Conservation (phyloP, 2,329 filamentous ascomycete genomes). For the Sarocladiaceae sp. region DNA sequence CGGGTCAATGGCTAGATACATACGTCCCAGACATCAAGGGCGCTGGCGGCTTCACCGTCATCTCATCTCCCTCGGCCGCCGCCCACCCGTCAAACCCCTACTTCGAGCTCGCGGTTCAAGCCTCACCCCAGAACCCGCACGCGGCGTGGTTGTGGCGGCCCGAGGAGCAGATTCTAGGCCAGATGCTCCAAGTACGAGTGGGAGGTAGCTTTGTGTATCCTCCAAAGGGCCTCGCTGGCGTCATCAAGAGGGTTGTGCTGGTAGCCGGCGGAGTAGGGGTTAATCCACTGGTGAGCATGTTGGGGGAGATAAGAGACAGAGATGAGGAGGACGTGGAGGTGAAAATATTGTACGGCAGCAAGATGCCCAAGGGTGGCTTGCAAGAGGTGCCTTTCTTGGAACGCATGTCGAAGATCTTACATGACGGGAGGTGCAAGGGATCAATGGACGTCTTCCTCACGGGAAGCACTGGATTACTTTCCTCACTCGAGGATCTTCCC, state of each 20-base stretch:
- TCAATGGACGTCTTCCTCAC: conserved; percentile 43
- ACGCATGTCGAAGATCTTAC: conserved; percentile 37
- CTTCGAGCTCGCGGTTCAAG: conserved; percentile 74
- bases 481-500: not conserved
- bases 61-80: conserved; percentile 60
- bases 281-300: conserved; percentile 73
- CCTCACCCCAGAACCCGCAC: conserved; percentile 62
- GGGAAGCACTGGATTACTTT: conserved; percentile 10
- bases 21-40: conserved; percentile 62
- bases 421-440: conserved; percentile 29
- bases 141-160: conserved; percentile 71
- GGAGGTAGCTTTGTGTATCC: conserved; percentile 81
- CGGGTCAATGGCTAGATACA: conserved; percentile 86
- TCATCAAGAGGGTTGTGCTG: conserved; percentile 57
- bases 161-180: conserved; percentile 46
- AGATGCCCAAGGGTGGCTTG: conserved; percentile 22
- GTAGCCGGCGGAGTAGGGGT: conserved; percentile 78
- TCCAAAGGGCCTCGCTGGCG: conserved; percentile 41
- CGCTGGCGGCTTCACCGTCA: conserved; percentile 84
- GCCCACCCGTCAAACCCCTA: conserved; percentile 38
- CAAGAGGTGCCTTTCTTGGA: conserved; percentile 44
- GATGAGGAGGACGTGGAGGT: conserved; percentile 31
- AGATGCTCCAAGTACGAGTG: conserved; percentile 59
- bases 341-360: conserved; percentile 57
- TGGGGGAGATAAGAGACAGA: conserved; percentile 49